Evolutionary conservation across 352 stramenopile genomes (phyloP).

Genomic region (Elongisporangium undulatum): DNA sequence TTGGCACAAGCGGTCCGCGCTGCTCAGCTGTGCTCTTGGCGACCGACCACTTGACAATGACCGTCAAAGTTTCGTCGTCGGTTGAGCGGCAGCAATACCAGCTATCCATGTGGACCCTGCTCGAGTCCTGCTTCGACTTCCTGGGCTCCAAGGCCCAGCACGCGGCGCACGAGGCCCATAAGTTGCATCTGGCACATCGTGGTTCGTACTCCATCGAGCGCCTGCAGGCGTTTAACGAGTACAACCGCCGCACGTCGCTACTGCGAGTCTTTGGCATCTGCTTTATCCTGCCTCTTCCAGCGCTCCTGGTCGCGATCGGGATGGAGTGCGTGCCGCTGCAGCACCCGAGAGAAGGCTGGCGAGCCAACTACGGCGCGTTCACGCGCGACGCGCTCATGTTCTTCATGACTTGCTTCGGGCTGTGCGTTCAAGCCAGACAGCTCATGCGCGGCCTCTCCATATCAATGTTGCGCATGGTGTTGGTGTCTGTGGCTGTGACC

Average conservation of each 20-base stretch:
- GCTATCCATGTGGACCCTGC: no score
- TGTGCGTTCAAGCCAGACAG: slow-evolving; percentile 1
- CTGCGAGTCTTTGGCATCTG: slow-evolving; percentile 2
- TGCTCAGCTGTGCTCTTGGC: no score
- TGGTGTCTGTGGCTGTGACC: slow-evolving; percentile 12
- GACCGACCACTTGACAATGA: no score
- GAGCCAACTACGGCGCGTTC: slow-evolving; percentile 21
- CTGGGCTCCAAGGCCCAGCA: no score
- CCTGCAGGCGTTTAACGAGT: slow-evolving; percentile 4
- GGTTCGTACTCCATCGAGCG: slow-evolving; percentile 5
- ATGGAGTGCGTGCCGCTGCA: slow-evolving; percentile 4
- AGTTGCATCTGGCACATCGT: background rate
- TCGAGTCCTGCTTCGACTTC: no score
- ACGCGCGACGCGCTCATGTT: slow-evolving; percentile 11
- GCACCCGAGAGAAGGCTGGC: slow-evolving; percentile 7
- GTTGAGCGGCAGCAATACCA: no score
- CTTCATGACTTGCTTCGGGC: slow-evolving; percentile 6
- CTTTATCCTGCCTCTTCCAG: background rate
- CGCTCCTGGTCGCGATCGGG: background rate
- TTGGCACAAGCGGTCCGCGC: no score
- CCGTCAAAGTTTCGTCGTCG: no score
- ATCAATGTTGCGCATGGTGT: background rate
- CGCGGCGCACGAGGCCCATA: no score
- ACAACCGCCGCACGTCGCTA: background rate
- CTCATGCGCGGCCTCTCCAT: slow-evolving; percentile 9